These are phyloP conservation scores for Melastoma malabathricum DNA, from an alignment of 345 rosid species.

Conservation along the genomic window DNA sequence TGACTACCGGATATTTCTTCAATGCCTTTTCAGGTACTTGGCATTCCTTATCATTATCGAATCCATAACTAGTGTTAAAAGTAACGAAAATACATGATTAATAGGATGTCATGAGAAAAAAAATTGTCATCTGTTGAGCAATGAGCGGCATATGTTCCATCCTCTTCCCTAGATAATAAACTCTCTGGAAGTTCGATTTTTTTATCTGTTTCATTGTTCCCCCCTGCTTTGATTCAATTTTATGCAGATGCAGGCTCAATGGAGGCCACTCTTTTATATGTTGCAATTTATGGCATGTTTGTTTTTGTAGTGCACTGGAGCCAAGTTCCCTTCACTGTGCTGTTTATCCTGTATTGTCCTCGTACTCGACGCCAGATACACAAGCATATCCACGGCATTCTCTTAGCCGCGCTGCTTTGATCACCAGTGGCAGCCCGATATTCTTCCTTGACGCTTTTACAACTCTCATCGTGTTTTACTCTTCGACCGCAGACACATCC, in stretches of 20 bases:
- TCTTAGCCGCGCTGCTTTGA: slow-evolving; percentile 76
- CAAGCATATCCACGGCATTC: slow-evolving; percentile 92
- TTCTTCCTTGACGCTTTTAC: slow-evolving; percentile 94
- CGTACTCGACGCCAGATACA: slow-evolving; percentile 70
- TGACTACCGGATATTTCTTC: slow-evolving; percentile 80
- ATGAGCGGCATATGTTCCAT: too few relatives aligned
- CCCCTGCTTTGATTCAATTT: too few relatives aligned
- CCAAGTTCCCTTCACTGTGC: slow-evolving; percentile 87
- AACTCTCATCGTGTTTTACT: slow-evolving; percentile 71
- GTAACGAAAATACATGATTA: too few relatives aligned
- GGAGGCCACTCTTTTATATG: too few relatives aligned
- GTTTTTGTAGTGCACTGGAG: slow-evolving; percentile 58
- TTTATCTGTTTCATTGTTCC: too few relatives aligned
- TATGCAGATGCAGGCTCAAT: too few relatives aligned
- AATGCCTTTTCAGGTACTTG: slow-evolving; percentile 90
- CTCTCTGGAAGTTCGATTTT: too few relatives aligned
- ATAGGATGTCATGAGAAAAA: too few relatives aligned
- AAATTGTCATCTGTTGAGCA: too few relatives aligned
- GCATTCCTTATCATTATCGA: not conserved
- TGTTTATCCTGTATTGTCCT: slow-evolving; percentile 61
- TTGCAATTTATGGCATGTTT: not conserved
- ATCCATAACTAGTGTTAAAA: too few relatives aligned
- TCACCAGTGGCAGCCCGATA: slow-evolving; percentile 93
- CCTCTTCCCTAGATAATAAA: too few relatives aligned
- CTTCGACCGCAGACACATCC: slow-evolving; percentile 73